Evolutionary conservation across 78 protist species (phyloP).

Genomic region (Protostelium mycophagum): DNA sequence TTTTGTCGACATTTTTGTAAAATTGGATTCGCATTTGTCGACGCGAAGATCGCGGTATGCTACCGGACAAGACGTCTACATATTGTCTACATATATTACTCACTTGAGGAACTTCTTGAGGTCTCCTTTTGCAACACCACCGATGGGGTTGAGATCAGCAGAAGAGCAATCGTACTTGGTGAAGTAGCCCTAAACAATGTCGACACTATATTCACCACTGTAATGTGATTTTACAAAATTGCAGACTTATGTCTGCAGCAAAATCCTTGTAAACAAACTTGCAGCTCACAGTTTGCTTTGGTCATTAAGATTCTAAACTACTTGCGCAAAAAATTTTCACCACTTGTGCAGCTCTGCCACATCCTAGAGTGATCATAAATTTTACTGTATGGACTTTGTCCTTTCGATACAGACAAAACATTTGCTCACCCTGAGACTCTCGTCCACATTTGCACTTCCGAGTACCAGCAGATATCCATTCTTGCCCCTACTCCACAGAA

Average conservation of each 20-base stretch:
- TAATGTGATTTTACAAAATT: not conserved
- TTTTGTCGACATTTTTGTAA: not conserved
- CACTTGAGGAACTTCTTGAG: conserved; percentile 28
- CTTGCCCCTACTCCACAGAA: conserved; percentile 67
- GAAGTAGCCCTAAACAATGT: conserved; percentile 56
- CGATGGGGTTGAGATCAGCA: conserved; percentile 88
- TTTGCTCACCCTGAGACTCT: conserved; percentile 35
- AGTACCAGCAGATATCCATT: conserved; percentile 72
- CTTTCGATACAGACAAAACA: too few species aligned
- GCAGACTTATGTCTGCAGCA: not conserved
- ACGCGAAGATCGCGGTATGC: too few species aligned
- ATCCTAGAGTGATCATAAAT: too few species aligned
- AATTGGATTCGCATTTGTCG: too few species aligned
- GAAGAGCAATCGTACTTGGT: conserved; percentile 86
- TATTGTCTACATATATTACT: too few species aligned
- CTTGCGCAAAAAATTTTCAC: too few species aligned
- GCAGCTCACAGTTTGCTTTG: too few species aligned
- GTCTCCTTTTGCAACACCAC: conserved; percentile 65
- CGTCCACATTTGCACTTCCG: conserved; percentile 85
- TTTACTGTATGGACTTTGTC: too few species aligned
- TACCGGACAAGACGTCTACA: too few species aligned
- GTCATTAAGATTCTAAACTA: too few species aligned
- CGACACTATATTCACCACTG: not conserved
- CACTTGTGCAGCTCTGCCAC: too few species aligned
- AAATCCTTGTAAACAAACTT: not conserved